Evolutionary conservation across 2,329 filamentous ascomycete species (phyloP), one percentile per base, ranked within the genome.

Genomic region (Fusarium continuum): DNA sequence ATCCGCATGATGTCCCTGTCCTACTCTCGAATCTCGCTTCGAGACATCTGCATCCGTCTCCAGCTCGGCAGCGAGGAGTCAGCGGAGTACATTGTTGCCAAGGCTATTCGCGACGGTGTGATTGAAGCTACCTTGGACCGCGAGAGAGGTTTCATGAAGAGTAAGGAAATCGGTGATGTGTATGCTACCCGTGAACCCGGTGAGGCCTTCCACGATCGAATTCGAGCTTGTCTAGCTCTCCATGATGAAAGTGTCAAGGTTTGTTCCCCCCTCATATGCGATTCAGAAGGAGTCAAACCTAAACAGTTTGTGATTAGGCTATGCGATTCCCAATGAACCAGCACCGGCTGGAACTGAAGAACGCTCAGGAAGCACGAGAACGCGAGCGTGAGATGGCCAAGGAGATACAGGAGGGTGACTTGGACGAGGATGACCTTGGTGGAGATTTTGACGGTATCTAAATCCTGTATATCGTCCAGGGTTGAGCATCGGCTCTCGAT

Each of bases 311-410:
- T 22, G 34, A 49, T 17, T 46, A 94, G 91, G 94, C 95, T 22
- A 99, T 99, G 95, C 88, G 95, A 51, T 99, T 98, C 80, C 95
- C 95, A 3, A 98, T 98, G 94, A 97, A 99, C 82, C 95, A 98
- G 78, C 95, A 99, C 79, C 88, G 95, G 16, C 84, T 98, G 52
- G 95, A 99, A 79, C 85, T 99, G 52, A 98, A 97, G 86, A 98
- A 96, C 72, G 95, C 95, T 0, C 94, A 98, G 78, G 96, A 99
- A 79, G 95, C 95, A n/a, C 87, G 95, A 45, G 95, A 99, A 77
- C 86, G 95, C 17, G 95, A 99, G 82, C 87, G 95, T 16, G 95
- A 99, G 79, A 88, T 99, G 83, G 95, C 93, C 64, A 98, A 98
- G 84, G 95, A 99, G 83, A 98, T 99, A 74, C 92, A 97, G 78